These are phyloP conservation scores for Paecilomyces formosus DNA, from an alignment of 2,329 filamentous ascomycete species.

Conservation along the genomic window DNA sequence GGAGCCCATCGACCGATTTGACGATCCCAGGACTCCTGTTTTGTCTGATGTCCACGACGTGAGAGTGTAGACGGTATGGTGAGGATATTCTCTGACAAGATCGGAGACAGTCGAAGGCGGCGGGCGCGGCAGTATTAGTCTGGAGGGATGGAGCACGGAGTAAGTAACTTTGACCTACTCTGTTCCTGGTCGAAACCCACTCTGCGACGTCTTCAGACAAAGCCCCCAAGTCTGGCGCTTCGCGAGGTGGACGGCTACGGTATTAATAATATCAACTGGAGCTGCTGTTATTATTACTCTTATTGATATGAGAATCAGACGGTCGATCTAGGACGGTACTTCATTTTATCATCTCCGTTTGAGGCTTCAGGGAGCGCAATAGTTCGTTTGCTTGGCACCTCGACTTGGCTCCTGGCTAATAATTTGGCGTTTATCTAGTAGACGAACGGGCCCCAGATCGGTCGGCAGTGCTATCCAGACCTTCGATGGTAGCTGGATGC, in stretches of 20 bases:
- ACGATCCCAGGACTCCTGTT: not conserved
- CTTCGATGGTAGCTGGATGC: not conserved
- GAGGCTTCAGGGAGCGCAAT: not conserved
- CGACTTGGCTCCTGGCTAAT: not conserved
- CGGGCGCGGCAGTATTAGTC: not conserved
- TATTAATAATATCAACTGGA: not conserved
- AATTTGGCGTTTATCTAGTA: not conserved
- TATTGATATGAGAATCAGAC: not conserved
- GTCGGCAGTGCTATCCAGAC: not conserved
- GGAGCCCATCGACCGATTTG: not conserved
- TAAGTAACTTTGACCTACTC: not conserved
- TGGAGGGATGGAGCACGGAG: not conserved
- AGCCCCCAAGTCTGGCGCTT: not conserved
- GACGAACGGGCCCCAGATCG: not conserved
- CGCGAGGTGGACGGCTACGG: not conserved
- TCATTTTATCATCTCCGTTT: not conserved
- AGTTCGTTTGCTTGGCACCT: not conserved
- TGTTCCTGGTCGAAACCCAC: not conserved
- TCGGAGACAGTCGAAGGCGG: not conserved
- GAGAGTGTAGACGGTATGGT: not conserved
- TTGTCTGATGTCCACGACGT: not conserved
- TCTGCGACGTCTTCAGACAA: not conserved
- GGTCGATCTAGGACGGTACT: not conserved
- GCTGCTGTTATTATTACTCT: not conserved
- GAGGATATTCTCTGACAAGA: not conserved